A percentile compares a stretch with the other conserved stretches of the same genome.
phyloP scores from a whole-genome alignment of 257 asterid genomes.

The Coffea eugenioides region DNA sequence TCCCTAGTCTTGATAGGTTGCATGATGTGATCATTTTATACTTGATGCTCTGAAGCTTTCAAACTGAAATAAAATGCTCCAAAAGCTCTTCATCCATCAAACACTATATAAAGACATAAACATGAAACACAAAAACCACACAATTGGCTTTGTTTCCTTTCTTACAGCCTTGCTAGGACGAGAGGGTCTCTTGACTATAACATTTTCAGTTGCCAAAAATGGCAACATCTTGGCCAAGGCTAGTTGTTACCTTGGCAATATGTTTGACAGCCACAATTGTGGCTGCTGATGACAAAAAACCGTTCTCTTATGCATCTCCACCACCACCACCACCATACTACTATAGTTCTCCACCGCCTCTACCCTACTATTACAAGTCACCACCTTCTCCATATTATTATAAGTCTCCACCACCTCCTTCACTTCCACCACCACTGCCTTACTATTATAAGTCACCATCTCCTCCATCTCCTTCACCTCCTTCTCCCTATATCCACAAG shows the following conservation, averaged over 20 bases:
- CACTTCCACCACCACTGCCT: neutral
- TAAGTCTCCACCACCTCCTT: no score
- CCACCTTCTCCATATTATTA: no score
- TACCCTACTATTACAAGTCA: no score
- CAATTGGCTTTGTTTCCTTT: neutral
- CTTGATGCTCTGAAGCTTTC: slow-evolving; percentile 7
- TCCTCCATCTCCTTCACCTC: no score
- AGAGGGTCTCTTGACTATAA: neutral
- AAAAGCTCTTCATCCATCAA: neutral
- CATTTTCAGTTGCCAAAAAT: slow-evolving; percentile 13
- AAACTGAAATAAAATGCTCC: neutral
- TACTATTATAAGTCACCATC: no score
- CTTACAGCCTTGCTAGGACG: neutral
- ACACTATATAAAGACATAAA: slow-evolving; percentile 12
- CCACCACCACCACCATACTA: slow-evolving; percentile 15
- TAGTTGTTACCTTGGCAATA: slow-evolving; percentile 15
- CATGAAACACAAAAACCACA: neutral
- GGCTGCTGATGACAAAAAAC: neutral
- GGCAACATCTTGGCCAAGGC: slow-evolving; percentile 19
- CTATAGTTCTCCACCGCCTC: neutral
- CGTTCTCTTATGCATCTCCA: neutral
- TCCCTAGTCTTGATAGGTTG: neutral
- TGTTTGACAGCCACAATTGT: slow-evolving; percentile 14
- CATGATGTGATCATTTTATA: neutral
- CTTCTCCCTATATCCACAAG: no score